These are phyloP conservation scores for Metarhizium guizhouense DNA, from an alignment of 2,329 filamentous ascomycete species.

Conservation along the genomic window DNA sequence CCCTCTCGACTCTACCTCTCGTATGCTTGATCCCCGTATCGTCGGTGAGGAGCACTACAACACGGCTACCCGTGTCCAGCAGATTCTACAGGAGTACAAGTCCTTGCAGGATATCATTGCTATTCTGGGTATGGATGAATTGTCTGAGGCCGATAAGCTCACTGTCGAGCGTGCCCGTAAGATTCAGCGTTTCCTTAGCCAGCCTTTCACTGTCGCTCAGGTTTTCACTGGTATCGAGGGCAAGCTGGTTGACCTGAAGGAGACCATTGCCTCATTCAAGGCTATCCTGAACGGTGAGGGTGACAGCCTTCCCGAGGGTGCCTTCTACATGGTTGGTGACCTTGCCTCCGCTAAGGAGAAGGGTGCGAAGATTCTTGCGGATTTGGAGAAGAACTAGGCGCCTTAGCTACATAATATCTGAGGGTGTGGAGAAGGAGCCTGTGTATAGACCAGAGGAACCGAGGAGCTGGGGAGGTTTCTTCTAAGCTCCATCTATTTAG, in stretches of 20 bases:
- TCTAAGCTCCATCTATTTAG: conserved; percentile 42
- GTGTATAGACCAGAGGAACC: conserved; percentile 52
- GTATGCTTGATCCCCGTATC: conserved; percentile 98
- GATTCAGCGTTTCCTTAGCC: conserved; percentile 98
- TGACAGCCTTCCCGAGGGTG: conserved; percentile 90
- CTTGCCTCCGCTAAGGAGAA: conserved; percentile 86
- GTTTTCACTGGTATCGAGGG: conserved; percentile 93
- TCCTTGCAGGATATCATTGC: conserved; percentile 99
- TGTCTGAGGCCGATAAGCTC: conserved; percentile 98
- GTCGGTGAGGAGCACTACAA: conserved; percentile 98
- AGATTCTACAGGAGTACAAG: conserved; percentile 99
- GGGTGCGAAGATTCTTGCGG: conserved; percentile 99
- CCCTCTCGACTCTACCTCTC: conserved; percentile 97
- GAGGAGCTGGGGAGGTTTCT: conserved; percentile 32
- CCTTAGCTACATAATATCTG: conserved; percentile 26
- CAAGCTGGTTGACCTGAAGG: conserved; percentile 94
- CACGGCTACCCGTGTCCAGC: conserved; percentile 88
- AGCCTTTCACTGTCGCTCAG: conserved; percentile 87
- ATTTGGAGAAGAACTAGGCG: conserved; percentile 61
- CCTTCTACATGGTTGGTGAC: conserved; percentile 97
- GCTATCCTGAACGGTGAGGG: conserved; percentile 89
- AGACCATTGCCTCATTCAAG: conserved; percentile 97
- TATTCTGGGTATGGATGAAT: conserved; percentile 99
- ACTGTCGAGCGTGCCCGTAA: conserved; percentile 99
- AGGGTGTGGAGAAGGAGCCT: conserved; percentile 29